phyloP scores from a whole-genome alignment of 805 yeast species.

The Yarrowia porcina region DNA sequence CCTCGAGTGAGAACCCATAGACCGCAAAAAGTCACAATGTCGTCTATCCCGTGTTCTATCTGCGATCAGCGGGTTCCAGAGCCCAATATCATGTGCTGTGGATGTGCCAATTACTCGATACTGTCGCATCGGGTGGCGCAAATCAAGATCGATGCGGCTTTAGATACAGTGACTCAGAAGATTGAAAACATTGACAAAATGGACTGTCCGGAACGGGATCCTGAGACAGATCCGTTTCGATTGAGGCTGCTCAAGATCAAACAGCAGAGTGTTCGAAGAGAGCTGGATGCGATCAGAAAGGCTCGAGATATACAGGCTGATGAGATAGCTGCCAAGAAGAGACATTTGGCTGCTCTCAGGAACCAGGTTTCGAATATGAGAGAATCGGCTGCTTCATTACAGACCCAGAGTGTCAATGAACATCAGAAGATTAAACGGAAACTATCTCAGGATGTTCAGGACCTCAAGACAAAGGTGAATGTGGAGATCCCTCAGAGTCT shows the following conservation, averaged over 20 bases:
- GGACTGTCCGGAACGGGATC: neutral
- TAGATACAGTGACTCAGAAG: conserved; percentile 1
- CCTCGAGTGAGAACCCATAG: neutral
- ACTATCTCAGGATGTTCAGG: conserved; percentile 4
- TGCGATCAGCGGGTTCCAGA: conserved; percentile 19
- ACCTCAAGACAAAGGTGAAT: neutral
- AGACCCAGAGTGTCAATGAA: conserved; percentile 1
- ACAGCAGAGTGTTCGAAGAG: neutral
- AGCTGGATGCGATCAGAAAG: neutral
- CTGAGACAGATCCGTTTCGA: neutral
- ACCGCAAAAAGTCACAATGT: neutral
- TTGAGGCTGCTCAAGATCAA: conserved; percentile 12
- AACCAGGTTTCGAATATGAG: neutral
- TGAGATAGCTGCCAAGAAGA: neutral
- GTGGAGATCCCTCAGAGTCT: conserved; percentile 1
- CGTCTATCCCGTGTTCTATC: neutral
- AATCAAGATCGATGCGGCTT: conserved; percentile 15
- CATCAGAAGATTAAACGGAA: conserved; percentile 10
- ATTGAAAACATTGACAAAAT: conserved; percentile 10
- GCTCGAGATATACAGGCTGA: conserved; percentile 6
- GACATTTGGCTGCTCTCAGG: neutral
- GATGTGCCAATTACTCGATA: conserved; percentile 14
- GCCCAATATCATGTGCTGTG: conserved; percentile 15
- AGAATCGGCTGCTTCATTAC: neutral
- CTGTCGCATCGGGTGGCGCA: conserved; percentile 20